A percentile compares a stretch with the other conserved stretches of the same genome.
phyloP scores from a whole-genome alignment of 2,329 filamentous ascomycete genomes.

The Emergomyces africanus region DNA sequence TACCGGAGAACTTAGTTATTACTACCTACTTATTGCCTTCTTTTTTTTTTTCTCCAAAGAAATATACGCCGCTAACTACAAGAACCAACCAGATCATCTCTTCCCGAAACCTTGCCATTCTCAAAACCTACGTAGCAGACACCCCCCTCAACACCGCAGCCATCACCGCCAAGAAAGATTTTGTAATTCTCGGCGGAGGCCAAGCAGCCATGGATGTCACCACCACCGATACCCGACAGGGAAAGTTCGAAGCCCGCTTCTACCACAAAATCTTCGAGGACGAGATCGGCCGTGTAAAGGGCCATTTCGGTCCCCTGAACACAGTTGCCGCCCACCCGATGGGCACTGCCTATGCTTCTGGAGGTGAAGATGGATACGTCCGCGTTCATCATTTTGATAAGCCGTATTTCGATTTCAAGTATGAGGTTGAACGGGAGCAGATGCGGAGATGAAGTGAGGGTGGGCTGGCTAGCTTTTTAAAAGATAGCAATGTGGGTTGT shows the following conservation, averaged over 20 bases:
- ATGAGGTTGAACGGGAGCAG: slow-evolving; percentile 89
- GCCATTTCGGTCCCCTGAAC: slow-evolving; percentile 94
- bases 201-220: slow-evolving; percentile 99
- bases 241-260: slow-evolving; percentile 98
- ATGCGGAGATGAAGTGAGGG: slow-evolving; percentile 24
- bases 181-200: slow-evolving; percentile 92
- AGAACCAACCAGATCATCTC: slow-evolving; percentile 53
- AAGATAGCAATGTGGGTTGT: not conserved
- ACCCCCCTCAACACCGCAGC: slow-evolving; percentile 93
- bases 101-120: slow-evolving; percentile 70
- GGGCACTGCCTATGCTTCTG: slow-evolving; percentile 84
- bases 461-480: not conserved
- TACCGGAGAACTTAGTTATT: not conserved
- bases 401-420: slow-evolving; percentile 96
- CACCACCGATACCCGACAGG: slow-evolving; percentile 81
- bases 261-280: slow-evolving; percentile 99
- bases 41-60: too few species aligned
- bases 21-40: not conserved
- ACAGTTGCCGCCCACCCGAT: slow-evolving; percentile 88
- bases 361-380: slow-evolving; percentile 97
- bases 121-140: slow-evolving; percentile 87
- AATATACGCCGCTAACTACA: not conserved
- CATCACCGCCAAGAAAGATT: slow-evolving; percentile 93
- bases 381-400: slow-evolving; percentile 98
- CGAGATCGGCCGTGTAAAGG: slow-evolving; percentile 91